Evolutionary conservation across 371 early-diverging fungal species (phyloP).

Genomic region (Mortierella sp.): DNA sequence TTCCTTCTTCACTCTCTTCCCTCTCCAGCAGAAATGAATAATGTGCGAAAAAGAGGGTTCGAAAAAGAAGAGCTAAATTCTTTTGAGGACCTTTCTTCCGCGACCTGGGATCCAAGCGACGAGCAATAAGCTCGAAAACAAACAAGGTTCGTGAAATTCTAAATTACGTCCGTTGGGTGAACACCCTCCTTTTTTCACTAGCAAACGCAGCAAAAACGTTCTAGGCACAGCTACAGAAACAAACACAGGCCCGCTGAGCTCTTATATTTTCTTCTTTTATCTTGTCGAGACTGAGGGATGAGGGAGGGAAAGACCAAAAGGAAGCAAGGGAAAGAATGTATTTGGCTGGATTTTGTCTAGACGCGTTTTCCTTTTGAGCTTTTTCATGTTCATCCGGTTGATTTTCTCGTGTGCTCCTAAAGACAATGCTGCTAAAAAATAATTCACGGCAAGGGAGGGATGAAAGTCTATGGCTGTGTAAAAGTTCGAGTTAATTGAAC

Average conservation of each 20-base stretch:
- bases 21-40: background rate
- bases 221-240: background rate
- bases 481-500: no score
- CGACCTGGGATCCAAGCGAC: background rate
- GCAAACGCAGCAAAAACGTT: background rate
- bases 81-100: background rate
- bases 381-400: no score
- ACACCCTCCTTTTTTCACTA: background rate
- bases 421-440: background rate
- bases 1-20: background rate
- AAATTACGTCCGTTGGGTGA: background rate
- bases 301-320: background rate
- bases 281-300: no score
- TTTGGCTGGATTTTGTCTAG: no score
- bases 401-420: no score
- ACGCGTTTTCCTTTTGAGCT: no score
- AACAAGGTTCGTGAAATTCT: background rate
- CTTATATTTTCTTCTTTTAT: no score
- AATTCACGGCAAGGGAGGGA: no score
- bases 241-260: background rate
- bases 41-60: background rate
- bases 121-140: background rate
- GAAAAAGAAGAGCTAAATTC: background rate
- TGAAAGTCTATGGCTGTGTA: no score
- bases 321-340: no score